Evolutionary conservation across 2,329 filamentous ascomycete genomes (phyloP).

Genomic region (Colletotrichum melonis): DNA sequence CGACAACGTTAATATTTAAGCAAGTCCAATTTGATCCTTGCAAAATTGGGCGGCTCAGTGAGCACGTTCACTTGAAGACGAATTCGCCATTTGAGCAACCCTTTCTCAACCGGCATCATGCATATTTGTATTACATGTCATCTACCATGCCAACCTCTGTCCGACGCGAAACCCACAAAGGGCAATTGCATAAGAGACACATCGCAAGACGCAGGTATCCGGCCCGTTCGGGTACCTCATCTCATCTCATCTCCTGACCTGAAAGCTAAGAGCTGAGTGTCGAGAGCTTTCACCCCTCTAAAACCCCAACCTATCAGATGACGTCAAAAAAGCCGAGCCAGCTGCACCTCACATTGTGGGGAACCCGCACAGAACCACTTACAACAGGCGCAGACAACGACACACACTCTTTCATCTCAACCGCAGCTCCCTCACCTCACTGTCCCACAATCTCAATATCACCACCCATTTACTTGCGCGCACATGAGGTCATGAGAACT

Average conservation of each 20-base stretch:
- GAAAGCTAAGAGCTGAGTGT: not conserved
- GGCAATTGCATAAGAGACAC: not conserved
- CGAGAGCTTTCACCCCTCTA: not conserved
- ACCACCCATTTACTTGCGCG: not conserved
- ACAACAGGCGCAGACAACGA: slow-evolving; percentile 4
- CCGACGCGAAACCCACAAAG: not conserved
- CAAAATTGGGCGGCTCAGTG: too few species aligned
- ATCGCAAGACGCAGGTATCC: not conserved
- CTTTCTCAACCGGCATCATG: too few species aligned
- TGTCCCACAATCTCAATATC: not conserved
- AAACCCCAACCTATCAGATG: slow-evolving; percentile 30
- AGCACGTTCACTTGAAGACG: too few species aligned
- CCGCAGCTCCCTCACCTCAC: not conserved
- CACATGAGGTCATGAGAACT: not conserved
- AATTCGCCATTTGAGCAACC: too few species aligned
- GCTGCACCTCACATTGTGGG: slow-evolving; percentile 16
- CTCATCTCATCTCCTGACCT: not conserved
- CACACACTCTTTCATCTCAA: slow-evolving; percentile 6
- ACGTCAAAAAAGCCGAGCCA: slow-evolving; percentile 18
- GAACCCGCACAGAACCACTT: slow-evolving; percentile 5
- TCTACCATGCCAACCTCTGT: not conserved
- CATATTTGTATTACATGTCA: too few species aligned
- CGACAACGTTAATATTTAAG: too few species aligned
- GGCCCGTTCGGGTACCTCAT: not conserved
- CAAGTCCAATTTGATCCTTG: too few species aligned